Evolutionary conservation across 1,139 yeast species (phyloP).

Genomic region (Debaryomyces fabryi): DNA sequence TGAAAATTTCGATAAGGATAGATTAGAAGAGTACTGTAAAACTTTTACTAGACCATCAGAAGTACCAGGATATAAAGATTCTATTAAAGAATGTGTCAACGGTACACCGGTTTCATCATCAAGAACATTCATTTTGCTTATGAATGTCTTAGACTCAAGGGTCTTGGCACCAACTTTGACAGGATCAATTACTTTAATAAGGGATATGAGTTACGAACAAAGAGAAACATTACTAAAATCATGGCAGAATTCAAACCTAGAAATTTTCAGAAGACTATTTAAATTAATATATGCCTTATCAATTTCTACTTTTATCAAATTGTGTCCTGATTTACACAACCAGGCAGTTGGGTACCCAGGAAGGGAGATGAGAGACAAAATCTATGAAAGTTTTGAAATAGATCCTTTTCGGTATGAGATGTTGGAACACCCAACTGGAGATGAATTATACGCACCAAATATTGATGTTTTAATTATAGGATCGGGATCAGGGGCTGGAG

Average conservation of each 20-base stretch:
- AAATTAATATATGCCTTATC: constrained; percentile 28
- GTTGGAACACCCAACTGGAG: constrained; percentile 35
- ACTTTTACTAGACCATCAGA: constrained; percentile 34
- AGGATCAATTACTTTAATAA: constrained; percentile 33
- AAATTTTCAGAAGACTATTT: constrained; percentile 32
- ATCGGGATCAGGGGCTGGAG: constrained; percentile 63
- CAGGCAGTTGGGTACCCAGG: constrained; percentile 41
- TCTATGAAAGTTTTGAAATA: constrained; percentile 31
- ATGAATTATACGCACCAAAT: constrained; percentile 40
- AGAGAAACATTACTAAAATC: constrained; percentile 30
- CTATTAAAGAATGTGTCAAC: constrained; percentile 21
- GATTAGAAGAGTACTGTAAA: constrained; percentile 36
- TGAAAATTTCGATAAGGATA: constrained; percentile 30
- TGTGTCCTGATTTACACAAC: constrained; percentile 38
- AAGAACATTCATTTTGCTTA: constrained; percentile 27
- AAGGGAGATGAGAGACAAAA: constrained; percentile 29
- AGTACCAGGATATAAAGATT: constrained; percentile 29
- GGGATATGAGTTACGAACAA: constrained; percentile 40
- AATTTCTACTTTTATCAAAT: constrained; percentile 24
- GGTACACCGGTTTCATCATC: constrained; percentile 21
- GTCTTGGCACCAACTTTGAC: constrained; percentile 42
- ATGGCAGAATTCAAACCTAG: constrained; percentile 45
- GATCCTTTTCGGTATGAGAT: constrained; percentile 35
- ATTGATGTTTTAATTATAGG: constrained; percentile 55
- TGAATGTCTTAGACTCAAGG: constrained; percentile 33